Conservation (phyloP, 2,329 filamentous ascomycete species). For the Fusarium setosum region DNA sequence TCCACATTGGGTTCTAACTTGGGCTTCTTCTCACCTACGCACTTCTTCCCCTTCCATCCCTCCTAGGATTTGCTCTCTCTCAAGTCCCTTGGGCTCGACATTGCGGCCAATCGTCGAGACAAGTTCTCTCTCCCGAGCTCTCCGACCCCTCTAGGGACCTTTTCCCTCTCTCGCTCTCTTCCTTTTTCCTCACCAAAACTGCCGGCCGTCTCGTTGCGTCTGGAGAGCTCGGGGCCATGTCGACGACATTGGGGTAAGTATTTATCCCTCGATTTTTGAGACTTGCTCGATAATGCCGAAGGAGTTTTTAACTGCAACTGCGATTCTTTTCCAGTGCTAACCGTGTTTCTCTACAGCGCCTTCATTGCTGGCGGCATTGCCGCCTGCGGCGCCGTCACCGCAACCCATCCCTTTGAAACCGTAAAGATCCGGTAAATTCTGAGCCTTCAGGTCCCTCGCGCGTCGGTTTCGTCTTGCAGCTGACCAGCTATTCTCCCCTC, state of each 20-base stretch:
- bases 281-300: neutral
- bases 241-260: slow-evolving; percentile 51
- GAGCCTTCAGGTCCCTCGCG: neutral
- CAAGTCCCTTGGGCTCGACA: slow-evolving; percentile 4
- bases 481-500: slow-evolving; percentile 6
- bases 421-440: slow-evolving; percentile 90
- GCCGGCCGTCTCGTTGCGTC: slow-evolving; percentile 16
- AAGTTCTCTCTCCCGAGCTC: slow-evolving; percentile 37
- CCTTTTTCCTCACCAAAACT: neutral
- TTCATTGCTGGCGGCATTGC: slow-evolving; percentile 97
- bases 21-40: slow-evolving; percentile 11
- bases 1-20: slow-evolving; percentile 21
- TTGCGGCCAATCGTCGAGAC: slow-evolving; percentile 19
- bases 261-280: neutral
- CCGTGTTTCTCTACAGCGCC: slow-evolving; percentile 62
- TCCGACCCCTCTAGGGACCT: slow-evolving; percentile 22
- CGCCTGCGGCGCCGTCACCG: slow-evolving; percentile 96
- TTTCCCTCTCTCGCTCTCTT: slow-evolving; percentile 4
- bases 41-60: slow-evolving; percentile 4
- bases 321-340: slow-evolving; percentile 11
- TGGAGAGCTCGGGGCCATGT: slow-evolving; percentile 44
- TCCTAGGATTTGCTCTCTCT: neutral
- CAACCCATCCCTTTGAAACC: slow-evolving; percentile 97
- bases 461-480: neutral
- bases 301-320: slow-evolving; percentile 15